Base-by-base conservation (phyloP, 805 yeast genomes). In the Starmerella riodocensis region DNA sequence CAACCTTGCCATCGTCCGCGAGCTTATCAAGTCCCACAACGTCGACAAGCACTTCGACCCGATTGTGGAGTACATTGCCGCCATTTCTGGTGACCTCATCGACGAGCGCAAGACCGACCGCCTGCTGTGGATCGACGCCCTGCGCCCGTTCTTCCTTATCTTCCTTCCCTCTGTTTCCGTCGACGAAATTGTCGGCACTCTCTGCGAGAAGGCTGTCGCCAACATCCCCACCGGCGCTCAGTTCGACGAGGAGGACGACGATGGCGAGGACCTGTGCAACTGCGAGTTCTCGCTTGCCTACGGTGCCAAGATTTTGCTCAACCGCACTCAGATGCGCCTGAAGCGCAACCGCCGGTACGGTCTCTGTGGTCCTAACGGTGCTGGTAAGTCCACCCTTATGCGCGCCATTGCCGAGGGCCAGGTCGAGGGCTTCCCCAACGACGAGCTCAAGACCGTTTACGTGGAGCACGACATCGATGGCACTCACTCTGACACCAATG, bases 371-470 rank as follows among this genome's bases (percentile, higher is more conserved):
- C 96, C 97, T 65, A 86, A 86, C 73, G 97, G 97, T 83, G 94
- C 97, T 64, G 97, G 97, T 81, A 88, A 88, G 71, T 88, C 97
- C 54, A 88, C 97, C 55, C 76, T 86, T 66, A 86, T 91, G 93
- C 79, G 93, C 73, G 93, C 94, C 57, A 77, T 83, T 67, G 94
- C 94, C 55, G 83, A 84, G 72, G 94, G 94, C 67, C 94, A 83
- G 75, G 97, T 91, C 62, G 97, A 91, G 65, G 97, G 97, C 67
- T 91, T 91, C 95, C 98, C 98, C 72, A 96, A 86, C 73, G 94
- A 84, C 46, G 96, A 88, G 74, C 84, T 95, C 74, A 84, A 84
- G 76, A 91, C 98, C 58, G 95, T 91, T 59, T 91, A 88, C 73
- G 98, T 91, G 64, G 98, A 91, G 74, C 98, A 91, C 74, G 97